Evolutionary conservation across 805 yeast genomes (phyloP), one percentile per base, ranked within the genome.

Genomic region (Candida manassasensis): DNA sequence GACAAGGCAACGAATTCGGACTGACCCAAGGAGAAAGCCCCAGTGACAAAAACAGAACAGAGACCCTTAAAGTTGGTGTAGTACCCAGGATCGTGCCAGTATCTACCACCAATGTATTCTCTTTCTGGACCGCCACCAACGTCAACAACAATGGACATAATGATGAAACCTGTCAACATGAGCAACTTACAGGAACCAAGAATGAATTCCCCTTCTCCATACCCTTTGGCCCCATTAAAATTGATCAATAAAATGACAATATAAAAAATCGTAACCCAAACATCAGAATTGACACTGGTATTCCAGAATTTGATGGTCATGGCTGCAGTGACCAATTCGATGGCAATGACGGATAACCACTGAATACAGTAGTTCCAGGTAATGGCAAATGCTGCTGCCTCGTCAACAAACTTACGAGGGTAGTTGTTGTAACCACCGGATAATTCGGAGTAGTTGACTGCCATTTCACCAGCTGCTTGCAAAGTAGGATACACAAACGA

Each of bases 391-490:
- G 77, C 75, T 17, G 75, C 50, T 1, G 79, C 71, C 13, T 71
- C 73, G 45, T 78, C 84, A 19, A 79, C 60, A 41, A 79, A 69
- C 40, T 69, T 61, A 18, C 61, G 45, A 30, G 80, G 73, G 45
- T 75, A 77, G 28, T 77, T 70, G 40, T 76, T 78, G 53, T 75
- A 80, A 4, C 81, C 82, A 50, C 86, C 86, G 29, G 77, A 64
- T 35, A 80, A 59, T 22, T 68, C 65, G 26, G 75, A 61, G 47
- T 75, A 81, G 11, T 75, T 69, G 34, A 78, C 79, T 1, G 84
- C 81, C 62, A 80, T 55, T 56, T 67, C 71, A 11, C 70, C 71
- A 21, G 67, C 67, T 10, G 67, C 59, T 43, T 55, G 65, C 42
- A 65, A 54, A 27, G 69, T 63, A 9, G 67, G 64, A 34, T 52